These are phyloP conservation scores for Aspergillus biplanus DNA, from an alignment of 495 filamentous ascomycete species.

Conservation along the genomic window DNA sequence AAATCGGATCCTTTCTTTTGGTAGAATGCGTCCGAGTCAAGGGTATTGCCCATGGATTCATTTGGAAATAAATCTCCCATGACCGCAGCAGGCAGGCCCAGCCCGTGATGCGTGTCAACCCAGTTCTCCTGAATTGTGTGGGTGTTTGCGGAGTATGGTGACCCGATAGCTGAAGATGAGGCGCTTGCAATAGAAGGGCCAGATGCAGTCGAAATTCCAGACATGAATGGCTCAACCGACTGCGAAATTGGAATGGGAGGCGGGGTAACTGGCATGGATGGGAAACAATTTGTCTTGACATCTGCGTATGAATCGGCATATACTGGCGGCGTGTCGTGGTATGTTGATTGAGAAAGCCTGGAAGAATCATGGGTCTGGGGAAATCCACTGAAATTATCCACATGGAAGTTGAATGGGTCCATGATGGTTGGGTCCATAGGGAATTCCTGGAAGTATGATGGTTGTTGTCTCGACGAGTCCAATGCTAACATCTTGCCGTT, in stretches of 20 bases:
- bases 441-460: constrained; percentile 40
- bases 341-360: constrained; percentile 30
- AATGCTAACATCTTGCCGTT: constrained; percentile 43
- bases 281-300: constrained; percentile 36
- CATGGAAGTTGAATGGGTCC: constrained; percentile 39
- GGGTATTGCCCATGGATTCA: constrained; percentile 40
- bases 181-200: constrained; percentile 70
- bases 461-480: constrained; percentile 41
- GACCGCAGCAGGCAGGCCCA: constrained; percentile 72
- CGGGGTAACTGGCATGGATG: constrained; percentile 44
- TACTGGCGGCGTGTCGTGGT: constrained; percentile 32
- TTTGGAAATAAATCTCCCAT: constrained; percentile 61
- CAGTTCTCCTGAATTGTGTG: constrained; percentile 64
- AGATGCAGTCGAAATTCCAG: constrained; percentile 72
- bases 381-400: constrained; percentile 34
- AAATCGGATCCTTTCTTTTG: constrained; percentile 68
- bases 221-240: constrained; percentile 50
- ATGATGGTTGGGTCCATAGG: constrained; percentile 41
- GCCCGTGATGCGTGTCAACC: constrained; percentile 60
- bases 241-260: constrained; percentile 36
- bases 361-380: constrained; percentile 32
- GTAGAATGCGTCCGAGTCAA: constrained; percentile 43
- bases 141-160: constrained; percentile 70
- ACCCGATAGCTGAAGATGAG: constrained; percentile 80
- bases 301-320: constrained; percentile 35